Percentiles rank a stretch among this genome's conserved stretches.
These are phyloP conservation scores for Thamnidium elegans DNA, from an alignment of 192 early-diverging fungal genomes.

Conservation along the genomic window DNA sequence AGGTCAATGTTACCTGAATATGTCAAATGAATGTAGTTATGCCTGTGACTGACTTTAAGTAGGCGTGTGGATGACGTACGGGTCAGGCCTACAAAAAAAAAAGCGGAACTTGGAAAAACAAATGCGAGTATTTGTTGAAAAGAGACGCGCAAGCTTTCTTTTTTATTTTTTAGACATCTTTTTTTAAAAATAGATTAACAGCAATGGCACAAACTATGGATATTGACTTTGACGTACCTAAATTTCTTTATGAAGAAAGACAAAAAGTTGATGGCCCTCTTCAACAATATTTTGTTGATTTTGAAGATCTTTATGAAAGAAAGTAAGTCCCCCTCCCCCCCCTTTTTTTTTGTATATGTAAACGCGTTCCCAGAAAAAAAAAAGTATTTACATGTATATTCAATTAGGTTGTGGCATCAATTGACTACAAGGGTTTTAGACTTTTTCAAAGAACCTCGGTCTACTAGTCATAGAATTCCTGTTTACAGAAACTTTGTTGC, in stretches of 20 bases:
- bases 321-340: conserved; percentile 73
- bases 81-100: too few species aligned
- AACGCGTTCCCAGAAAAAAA: neutral
- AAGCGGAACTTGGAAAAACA: too few species aligned
- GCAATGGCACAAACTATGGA: conserved; percentile 51
- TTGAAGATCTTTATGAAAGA: conserved; percentile 92
- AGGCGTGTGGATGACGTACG: too few species aligned
- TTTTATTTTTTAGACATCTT: neutral
- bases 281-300: conserved; percentile 75
- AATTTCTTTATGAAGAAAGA: conserved; percentile 66
- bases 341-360: too few species aligned
- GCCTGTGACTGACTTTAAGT: too few species aligned
- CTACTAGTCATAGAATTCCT: conserved; percentile 72
- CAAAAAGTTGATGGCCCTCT: conserved; percentile 65
- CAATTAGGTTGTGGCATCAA: conserved; percentile 93
- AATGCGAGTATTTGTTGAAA: neutral
- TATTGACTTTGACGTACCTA: conserved; percentile 75
- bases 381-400: neutral
- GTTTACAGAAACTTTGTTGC: conserved; percentile 89
- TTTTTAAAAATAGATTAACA: neutral
- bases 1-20: too few species aligned
- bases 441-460: conserved; percentile 75
- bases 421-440: conserved; percentile 78
- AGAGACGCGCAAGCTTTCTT: conserved; percentile 14
- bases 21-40: too few species aligned